Conservation (phyloP, 2,329 filamentous ascomycete genomes). For the Ophiosphaerella herpotricha region DNA sequence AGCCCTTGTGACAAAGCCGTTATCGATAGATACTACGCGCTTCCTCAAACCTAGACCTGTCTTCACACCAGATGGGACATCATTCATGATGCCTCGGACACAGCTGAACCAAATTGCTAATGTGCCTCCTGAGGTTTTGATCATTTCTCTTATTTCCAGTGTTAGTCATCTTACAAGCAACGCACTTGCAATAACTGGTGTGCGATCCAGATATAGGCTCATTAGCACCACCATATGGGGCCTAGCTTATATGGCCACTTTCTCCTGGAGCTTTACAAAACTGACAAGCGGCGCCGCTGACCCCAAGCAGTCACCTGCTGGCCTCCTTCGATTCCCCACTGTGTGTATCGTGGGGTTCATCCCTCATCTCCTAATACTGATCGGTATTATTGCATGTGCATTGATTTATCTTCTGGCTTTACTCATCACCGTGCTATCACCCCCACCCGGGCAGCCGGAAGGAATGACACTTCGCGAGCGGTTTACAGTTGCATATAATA, state of each 20-base stretch:
- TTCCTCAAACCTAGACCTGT: conserved; percentile 46
- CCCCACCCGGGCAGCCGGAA: conserved; percentile 57
- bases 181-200: conserved; percentile 75
- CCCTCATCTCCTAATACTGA: conserved; percentile 84
- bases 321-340: conserved; percentile 84
- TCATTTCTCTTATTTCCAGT: conserved; percentile 85
- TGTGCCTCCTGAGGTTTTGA: conserved; percentile 83
- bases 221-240: conserved; percentile 90
- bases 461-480: conserved; percentile 61
- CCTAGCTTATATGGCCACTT: conserved; percentile 83
- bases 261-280: conserved; percentile 72
- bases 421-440: conserved; percentile 71
- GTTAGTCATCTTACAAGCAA: conserved; percentile 90
- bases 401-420: conserved; percentile 79
- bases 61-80: conserved; percentile 52
- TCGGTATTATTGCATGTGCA: conserved; percentile 76
- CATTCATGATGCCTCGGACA: conserved; percentile 52
- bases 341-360: conserved; percentile 95
- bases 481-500: conserved; percentile 73
- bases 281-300: conserved; percentile 44
- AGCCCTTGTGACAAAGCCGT: conserved; percentile 78
- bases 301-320: conserved; percentile 57
- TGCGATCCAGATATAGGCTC: conserved; percentile 80
- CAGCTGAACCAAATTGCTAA: conserved; percentile 80
- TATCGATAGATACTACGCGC: conserved; percentile 70